Conservation (phyloP, 1,139 yeast genomes). For the Arxiozyma bovina region DNA sequence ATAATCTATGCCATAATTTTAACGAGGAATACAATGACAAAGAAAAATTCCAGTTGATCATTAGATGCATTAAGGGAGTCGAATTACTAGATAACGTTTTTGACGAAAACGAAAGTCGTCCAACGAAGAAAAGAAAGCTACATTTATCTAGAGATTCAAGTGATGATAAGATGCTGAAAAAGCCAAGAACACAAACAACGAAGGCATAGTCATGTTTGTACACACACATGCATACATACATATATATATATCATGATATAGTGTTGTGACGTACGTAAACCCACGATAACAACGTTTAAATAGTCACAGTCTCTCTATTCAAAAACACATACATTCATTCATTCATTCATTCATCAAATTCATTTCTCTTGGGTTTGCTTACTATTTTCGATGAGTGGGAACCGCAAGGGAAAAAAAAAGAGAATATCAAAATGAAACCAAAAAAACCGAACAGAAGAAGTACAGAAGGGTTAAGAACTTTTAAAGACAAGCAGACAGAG, state of each 20-base stretch:
- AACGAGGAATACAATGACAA: slow-evolving; percentile 51
- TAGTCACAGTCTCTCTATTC: neutral
- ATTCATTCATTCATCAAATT: too few relatives aligned
- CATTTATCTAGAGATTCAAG: neutral
- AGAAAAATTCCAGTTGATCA: slow-evolving; percentile 48
- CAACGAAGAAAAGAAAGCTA: slow-evolving; percentile 36
- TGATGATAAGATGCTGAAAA: neutral
- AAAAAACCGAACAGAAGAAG: too few relatives aligned
- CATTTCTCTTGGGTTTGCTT: neutral
- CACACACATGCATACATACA: neutral
- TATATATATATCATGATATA: too few relatives aligned
- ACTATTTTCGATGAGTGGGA: neutral
- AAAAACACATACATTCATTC: too few relatives aligned
- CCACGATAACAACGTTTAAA: neutral
- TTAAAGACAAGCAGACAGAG: neutral
- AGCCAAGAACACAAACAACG: neutral
- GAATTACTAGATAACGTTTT: slow-evolving; percentile 84
- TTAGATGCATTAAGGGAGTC: slow-evolving; percentile 68
- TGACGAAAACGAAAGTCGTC: slow-evolving; percentile 68
- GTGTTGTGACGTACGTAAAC: neutral
- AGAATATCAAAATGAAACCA: too few relatives aligned
- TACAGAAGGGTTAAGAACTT: neutral
- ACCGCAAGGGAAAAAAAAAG: too few relatives aligned
- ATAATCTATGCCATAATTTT: slow-evolving; percentile 68
- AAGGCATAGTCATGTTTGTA: neutral